These are phyloP conservation scores for Microcyclosporella mali DNA, from an alignment of 2,329 filamentous ascomycete genomes.

Conservation along the genomic window DNA sequence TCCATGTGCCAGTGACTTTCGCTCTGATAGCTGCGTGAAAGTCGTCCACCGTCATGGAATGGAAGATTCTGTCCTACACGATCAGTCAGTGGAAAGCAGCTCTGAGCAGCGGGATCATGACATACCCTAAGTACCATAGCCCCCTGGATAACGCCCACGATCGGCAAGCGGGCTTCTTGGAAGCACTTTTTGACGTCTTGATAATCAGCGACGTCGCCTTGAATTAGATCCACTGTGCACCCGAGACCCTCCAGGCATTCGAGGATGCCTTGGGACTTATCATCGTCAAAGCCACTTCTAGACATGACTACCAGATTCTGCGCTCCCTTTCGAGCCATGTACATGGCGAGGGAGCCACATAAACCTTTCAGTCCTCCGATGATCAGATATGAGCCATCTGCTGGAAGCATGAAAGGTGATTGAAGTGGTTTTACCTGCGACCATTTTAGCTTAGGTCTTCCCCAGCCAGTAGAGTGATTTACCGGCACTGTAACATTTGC, in stretches of 20 bases:
- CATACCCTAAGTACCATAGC: conserved; percentile 26
- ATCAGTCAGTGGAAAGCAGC: background rate
- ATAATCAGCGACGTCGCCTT: background rate
- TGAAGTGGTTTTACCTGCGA: too few species aligned
- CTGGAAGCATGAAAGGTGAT: background rate
- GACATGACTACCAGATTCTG: conserved; percentile 14
- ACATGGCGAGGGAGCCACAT: conserved; percentile 8
- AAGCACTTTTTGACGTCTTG: background rate
- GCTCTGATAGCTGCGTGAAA: conserved; percentile 5
- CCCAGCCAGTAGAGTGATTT: background rate
- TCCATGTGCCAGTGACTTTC: conserved; percentile 27
- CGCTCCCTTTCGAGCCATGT: conserved; percentile 18
- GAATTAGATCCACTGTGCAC: background rate
- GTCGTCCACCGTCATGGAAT: conserved; percentile 18
- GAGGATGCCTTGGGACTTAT: background rate
- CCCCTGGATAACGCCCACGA: conserved; percentile 23
- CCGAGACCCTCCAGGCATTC: background rate
- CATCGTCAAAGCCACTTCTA: background rate
- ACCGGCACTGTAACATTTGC: conserved; percentile 1
- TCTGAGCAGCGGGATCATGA: background rate
- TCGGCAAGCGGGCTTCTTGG: background rate
- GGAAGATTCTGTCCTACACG: conserved; percentile 8
- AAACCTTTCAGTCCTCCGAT: background rate
- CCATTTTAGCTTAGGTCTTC: too few species aligned
- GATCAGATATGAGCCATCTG: background rate